Percentiles rank a stretch among this genome's conserved stretches.
These are phyloP conservation scores for Sugiyamaella floridensis DNA, from an alignment of 805 yeast genomes.

Conservation along the genomic window DNA sequence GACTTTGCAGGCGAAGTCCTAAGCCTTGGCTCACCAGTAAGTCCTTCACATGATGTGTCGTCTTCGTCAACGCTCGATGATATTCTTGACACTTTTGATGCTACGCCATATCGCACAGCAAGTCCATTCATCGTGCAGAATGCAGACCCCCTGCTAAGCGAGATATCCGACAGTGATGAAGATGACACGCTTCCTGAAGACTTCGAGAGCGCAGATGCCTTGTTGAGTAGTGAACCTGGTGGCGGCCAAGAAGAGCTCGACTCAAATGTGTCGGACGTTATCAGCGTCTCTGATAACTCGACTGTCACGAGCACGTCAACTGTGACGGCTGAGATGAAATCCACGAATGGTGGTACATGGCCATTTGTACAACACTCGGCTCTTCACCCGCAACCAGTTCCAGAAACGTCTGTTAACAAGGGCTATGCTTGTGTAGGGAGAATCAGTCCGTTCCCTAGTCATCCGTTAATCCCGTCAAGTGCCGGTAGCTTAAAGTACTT, in stretches of 20 bases:
- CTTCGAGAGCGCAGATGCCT: neutral
- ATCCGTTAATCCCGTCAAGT: conserved; percentile 17
- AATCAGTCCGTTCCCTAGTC: conserved; percentile 8
- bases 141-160: neutral
- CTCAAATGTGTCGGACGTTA: neutral
- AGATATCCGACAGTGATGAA: neutral
- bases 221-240: neutral
- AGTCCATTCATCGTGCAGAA: neutral
- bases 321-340: neutral
- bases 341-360: neutral
- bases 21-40: neutral
- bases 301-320: neutral
- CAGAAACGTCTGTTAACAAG: neutral
- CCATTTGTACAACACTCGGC: neutral
- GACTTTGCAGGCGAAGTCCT: neutral
- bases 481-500: neutral
- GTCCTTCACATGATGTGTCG: conserved; percentile 14
- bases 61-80: conserved; percentile 23
- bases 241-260: neutral
- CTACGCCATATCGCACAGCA: neutral
- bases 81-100: conserved; percentile 21
- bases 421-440: neutral
- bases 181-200: neutral
- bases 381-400: neutral
- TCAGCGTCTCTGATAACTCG: neutral